Conservation (phyloP, 139 green algal genomes). For the Edaphochlamys debaryana region DNA sequence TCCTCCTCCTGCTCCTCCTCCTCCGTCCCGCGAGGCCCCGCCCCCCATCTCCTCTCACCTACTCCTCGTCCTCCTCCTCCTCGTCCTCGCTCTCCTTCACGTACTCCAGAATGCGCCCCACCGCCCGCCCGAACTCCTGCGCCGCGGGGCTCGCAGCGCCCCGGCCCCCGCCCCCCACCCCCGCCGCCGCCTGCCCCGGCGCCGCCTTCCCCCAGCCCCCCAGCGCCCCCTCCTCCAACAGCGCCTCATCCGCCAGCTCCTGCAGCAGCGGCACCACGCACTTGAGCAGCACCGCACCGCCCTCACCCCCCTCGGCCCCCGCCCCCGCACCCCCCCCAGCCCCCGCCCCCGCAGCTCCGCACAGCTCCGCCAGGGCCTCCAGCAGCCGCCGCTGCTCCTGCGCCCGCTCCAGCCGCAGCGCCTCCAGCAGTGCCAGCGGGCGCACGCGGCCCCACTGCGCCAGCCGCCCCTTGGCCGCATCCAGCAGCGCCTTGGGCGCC, state of each 20-base stretch:
- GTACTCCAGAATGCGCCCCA: not conserved
- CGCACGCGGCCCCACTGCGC: slow-evolving; percentile 25
- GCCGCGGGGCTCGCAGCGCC: too few species aligned
- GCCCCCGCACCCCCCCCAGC: not conserved
- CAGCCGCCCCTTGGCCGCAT: slow-evolving; percentile 13
- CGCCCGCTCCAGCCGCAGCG: not conserved
- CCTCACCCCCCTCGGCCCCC: not conserved
- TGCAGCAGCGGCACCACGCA: not conserved
- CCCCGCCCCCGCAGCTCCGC: not conserved
- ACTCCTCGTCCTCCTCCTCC: slow-evolving; percentile 4
- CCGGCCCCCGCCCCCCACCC: not conserved
- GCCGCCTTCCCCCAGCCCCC: not conserved
- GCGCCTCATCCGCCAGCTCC: slow-evolving; percentile 5
- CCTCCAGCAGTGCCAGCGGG: slow-evolving; percentile 37
- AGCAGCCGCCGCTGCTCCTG: slow-evolving; percentile 25
- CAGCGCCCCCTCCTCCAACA: slow-evolving; percentile 23
- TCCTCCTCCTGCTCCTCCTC: not conserved
- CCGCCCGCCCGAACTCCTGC: not conserved
- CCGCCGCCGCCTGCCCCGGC: not conserved
- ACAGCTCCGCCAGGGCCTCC: slow-evolving; percentile 14
- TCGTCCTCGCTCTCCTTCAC: not conserved
- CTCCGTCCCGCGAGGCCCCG: too few species aligned
- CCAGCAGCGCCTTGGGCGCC: not conserved
- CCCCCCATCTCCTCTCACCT: not conserved
- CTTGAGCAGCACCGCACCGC: not conserved